Evolutionary conservation across 1,284 basidiomycete species (phyloP), one percentile per base, ranked within the genome.

Genomic region (Neonothopanus nambi): DNA sequence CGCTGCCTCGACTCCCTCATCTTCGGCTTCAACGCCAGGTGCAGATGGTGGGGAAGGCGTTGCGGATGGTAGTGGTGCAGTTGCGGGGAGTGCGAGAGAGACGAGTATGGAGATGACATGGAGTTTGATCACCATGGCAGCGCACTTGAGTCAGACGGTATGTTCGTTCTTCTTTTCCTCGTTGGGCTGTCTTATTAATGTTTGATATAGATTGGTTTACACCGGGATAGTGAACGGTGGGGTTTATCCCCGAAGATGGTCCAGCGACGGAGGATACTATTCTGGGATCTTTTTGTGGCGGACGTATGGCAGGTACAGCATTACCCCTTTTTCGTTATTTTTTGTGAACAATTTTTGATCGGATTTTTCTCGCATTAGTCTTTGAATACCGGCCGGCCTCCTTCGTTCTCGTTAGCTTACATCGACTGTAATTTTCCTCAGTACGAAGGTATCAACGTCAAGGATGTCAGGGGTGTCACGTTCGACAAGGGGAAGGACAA

Each of bases 21-120:
- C 49, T 21, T 17, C 15, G 33, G 21, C 41, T 18, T 33, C 30
- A 13, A 33, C 30, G 30, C 30, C 30, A 48, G 71, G 69, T 58
- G 71, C 74, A 57, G 50, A 40, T n/a, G 48, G 37, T 20, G 48
- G 50, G 17, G 48, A 48, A 8, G 46, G 37, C 52, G 63, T 5
- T 59, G 57, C 47, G 13, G 23, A 15, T 13, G 26, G 17, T 17
- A 24, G 39, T 15, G 42, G 50, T 24, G 44, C 50, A 24, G 39
- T 47, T 18, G 52, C 45, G 13, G 45, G 47, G 18, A 48, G 46
- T 28, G 65, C 63, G 21, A 54, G 57, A 33, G 73, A 76, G 55
- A 70, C 67, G 0, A 82, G 76, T 52, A 82, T 83, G 78, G 83
- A 84, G 66, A 78, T 78, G 68, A 79, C 82, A 20, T 84, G 84